Conservation (phyloP, 768 basidiomycete genomes). For the Leccinum sublutescens region DNA sequence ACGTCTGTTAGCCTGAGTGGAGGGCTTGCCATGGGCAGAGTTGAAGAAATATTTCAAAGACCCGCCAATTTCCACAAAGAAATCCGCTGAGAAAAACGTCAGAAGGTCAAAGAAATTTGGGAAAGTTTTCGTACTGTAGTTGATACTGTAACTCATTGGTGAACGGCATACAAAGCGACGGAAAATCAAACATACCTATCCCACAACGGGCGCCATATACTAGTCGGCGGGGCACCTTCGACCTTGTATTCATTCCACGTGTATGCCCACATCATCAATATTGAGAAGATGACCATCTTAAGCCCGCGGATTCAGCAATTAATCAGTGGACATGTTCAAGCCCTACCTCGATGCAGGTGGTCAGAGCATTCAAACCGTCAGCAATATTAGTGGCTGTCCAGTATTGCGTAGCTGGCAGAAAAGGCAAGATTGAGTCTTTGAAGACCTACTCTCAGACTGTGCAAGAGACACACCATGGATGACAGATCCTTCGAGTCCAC, state of each 20-base stretch:
- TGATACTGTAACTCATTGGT: constrained; percentile 36
- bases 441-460: not conserved
- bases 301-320: constrained; percentile 3
- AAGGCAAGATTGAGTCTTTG: not conserved
- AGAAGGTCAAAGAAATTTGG: constrained; percentile 2
- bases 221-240: constrained; percentile 44
- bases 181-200: constrained; percentile 41
- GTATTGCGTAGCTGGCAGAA: constrained; percentile 56
- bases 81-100: constrained; percentile 50
- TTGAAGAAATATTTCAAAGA: constrained; percentile 63
- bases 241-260: constrained; percentile 63
- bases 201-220: constrained; percentile 69
- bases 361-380: constrained; percentile 78
- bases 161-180: not conserved
- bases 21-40: constrained; percentile 34
- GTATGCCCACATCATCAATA: constrained; percentile 85
- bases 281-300: constrained; percentile 82
- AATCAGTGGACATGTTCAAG: not conserved
- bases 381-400: constrained; percentile 87
- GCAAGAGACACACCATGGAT: constrained; percentile 51
- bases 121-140: constrained; percentile 38
- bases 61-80: constrained; percentile 57
- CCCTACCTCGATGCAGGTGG: constrained; percentile 78
- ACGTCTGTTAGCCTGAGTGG: constrained; percentile 18
- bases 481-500: constrained; percentile 60